A percentile compares a stretch with the other conserved stretches of the same genome.
Conservation (phyloP, 1,284 basidiomycete genomes). For the Grifola frondosa region DNA sequence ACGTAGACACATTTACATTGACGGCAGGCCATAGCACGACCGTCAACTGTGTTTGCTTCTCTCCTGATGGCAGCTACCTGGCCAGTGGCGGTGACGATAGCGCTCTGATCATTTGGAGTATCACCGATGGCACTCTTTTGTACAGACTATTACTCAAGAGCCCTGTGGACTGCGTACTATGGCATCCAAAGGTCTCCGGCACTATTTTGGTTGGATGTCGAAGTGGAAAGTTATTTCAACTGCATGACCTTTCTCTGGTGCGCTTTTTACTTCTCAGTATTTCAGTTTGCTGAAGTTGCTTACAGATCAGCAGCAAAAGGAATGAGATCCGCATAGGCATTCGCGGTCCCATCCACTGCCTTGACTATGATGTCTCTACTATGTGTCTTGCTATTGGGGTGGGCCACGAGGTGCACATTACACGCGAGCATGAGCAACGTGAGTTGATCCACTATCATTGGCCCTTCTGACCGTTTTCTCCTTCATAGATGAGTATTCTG, state of each 20-base stretch:
- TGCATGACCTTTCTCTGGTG: neutral
- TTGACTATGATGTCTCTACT: neutral
- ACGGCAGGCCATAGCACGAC: slow-evolving; percentile 4
- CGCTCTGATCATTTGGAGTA: slow-evolving; percentile 2
- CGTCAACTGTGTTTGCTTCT: slow-evolving; percentile 1
- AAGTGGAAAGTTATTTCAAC: neutral
- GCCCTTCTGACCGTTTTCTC: no score
- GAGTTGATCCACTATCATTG: no score
- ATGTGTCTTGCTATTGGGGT: neutral
- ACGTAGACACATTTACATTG: no score
- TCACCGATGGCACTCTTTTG: neutral
- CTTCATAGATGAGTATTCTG: no score
- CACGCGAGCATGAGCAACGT: no score
- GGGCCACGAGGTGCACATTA: neutral
- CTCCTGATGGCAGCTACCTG: neutral
- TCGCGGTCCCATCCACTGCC: neutral
- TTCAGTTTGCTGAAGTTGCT: neutral
- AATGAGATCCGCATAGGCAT: neutral
- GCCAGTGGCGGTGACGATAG: slow-evolving; percentile 2
- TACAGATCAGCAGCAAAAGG: neutral
- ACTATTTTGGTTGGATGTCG: neutral
- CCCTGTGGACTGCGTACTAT: neutral
- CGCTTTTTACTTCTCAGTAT: neutral
- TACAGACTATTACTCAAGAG: no score
- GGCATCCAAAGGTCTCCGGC: neutral